Conservation (phyloP, 2,329 filamentous ascomycete genomes). For the Arthrobotrys pseudoclavata region DNA sequence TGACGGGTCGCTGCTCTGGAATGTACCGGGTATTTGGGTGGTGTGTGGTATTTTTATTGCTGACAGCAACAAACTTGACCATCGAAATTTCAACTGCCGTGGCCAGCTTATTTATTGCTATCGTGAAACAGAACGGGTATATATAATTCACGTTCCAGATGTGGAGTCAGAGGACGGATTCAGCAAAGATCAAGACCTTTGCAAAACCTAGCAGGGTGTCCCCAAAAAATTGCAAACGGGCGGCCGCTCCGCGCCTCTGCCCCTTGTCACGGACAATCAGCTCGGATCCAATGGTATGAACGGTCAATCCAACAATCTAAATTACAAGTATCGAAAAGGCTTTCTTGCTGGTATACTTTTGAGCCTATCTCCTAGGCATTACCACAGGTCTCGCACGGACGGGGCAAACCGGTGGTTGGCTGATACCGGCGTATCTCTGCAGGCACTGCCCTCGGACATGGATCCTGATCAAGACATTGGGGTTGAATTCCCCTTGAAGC, state of each 20-base stretch:
- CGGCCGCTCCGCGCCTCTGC: neutral
- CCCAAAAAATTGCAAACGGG: neutral
- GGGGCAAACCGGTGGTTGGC: neutral
- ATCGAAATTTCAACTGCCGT: constrained; percentile 34
- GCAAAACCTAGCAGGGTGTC: neutral
- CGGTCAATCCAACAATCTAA: neutral
- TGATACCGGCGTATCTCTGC: neutral
- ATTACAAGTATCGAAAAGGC: neutral
- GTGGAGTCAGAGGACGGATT: neutral
- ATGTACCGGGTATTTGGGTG: neutral
- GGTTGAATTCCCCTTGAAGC: neutral
- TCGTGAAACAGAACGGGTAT: neutral
- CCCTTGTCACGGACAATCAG: neutral
- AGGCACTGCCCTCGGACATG: neutral
- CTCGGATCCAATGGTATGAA: neutral
- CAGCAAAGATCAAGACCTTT: neutral
- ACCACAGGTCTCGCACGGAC: neutral
- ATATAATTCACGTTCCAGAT: constrained; percentile 2
- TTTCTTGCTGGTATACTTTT: neutral
- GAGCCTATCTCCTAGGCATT: neutral
- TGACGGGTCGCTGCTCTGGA: too few relatives aligned
- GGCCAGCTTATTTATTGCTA: neutral
- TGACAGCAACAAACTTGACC: constrained; percentile 2
- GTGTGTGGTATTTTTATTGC: constrained; percentile 12
- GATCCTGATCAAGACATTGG: neutral